Evolutionary conservation across 83 land plant species (phyloP), one percentile per base, ranked within the genome.

Genomic region (Thuja plicata): DNA sequence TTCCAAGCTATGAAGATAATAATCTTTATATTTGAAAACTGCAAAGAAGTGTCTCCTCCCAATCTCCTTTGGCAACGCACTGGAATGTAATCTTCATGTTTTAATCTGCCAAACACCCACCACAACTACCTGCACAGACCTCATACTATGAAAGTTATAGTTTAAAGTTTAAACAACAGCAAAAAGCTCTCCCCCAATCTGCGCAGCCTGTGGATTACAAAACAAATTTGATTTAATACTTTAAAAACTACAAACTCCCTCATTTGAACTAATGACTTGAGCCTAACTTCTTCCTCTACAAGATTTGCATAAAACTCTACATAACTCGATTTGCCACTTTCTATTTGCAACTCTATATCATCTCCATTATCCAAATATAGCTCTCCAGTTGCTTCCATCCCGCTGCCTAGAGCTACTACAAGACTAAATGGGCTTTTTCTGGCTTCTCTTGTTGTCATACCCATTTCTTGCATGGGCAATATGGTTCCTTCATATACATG

Each of bases 291-390:
- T 78, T 43, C 40, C 6, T 81, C 77, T 30, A 48, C 86, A 8
- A 87, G 9, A 21, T 41, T 60, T 37, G 85, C 89, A 15, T 66
- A 21, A 45, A 95, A 94, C 52, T 86, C 88, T 34, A 97, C 85
- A 50, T 91, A 81, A 40, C 94, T 95, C 89, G 96, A 92, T 21
- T 87, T 91, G 9, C 94, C 93, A 15, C 86, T 66, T 45, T 90
- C 88, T 41, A 91, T 54, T 32, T 90, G 93, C 95, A 98, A 95
- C 57, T 91, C 89, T 45, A 96, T 57, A 84, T 88, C 89, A 84
- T 90, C 94, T 12, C 95, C 99, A 88, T 96, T 91, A 45, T 98
- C 99, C 87, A 98, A 40, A 86, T 91, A 98, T 24, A 98, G 87
- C 40, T 91, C 88, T 21, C 99, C 99, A 0, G 85, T 37, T 54